A percentile compares a stretch with the other conserved stretches of the same genome.
Evolutionary conservation across 306 rosid species (phyloP).

Genomic region (Cucumis hystrix): DNA sequence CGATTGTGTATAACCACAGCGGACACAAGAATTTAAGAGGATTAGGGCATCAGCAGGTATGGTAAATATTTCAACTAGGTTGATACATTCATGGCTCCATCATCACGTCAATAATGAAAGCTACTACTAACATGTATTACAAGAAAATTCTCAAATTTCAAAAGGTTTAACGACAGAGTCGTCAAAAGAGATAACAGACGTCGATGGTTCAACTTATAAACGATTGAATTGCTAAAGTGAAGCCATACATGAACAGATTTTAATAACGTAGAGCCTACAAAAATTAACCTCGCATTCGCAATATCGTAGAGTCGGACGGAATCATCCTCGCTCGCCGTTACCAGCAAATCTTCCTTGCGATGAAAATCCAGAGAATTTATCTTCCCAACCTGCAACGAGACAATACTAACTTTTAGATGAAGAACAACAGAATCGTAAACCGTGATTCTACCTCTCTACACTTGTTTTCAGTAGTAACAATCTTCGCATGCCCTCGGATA

Average conservation of each 20-base stretch:
- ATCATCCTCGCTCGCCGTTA: conserved; percentile 83
- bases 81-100: too few species aligned
- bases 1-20: too few species aligned
- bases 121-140: too few species aligned
- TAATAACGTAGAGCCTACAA: background rate
- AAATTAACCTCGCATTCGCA: conserved; percentile 68
- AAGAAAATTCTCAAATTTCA: background rate
- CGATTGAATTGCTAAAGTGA: background rate
- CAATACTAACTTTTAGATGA: background rate
- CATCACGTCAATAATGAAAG: too few species aligned
- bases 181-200: background rate
- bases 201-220: background rate
- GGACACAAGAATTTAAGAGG: too few species aligned
- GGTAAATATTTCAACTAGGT: too few species aligned
- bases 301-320: conserved; percentile 86
- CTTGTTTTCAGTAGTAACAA: background rate
- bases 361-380: conserved; percentile 80
- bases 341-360: conserved; percentile 80
- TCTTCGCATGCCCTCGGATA: background rate
- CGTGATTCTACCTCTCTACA: background rate
- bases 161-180: background rate
- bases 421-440: background rate
- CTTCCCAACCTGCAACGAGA: conserved; percentile 57
- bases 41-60: too few species aligned
- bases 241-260: too few species aligned